phyloP scores from a whole-genome alignment of 352 stramenopile species.

The Aphanomyces astaci region DNA sequence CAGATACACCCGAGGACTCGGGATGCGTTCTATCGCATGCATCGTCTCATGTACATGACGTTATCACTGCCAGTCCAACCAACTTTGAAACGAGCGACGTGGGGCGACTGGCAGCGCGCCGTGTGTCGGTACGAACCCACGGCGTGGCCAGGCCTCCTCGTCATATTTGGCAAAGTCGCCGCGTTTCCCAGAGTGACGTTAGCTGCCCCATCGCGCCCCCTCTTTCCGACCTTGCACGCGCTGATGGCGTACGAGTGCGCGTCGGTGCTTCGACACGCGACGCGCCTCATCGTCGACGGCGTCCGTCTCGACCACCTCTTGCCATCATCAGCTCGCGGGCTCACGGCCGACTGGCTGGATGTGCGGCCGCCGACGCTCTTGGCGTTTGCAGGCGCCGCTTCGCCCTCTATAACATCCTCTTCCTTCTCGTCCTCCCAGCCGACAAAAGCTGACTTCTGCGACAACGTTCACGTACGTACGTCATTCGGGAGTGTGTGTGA shows the following conservation, averaged over 20 bases:
- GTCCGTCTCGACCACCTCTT: not conserved
- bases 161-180: conserved; percentile 56
- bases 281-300: conserved; percentile 21
- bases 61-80: not conserved
- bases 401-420: too few relatives aligned
- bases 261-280: conserved; percentile 41
- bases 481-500: too few relatives aligned
- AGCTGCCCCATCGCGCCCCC: conserved; percentile 22
- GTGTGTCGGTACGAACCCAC: conserved; percentile 35
- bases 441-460: not conserved
- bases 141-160: conserved; percentile 66
- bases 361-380: not conserved
- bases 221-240: conserved; percentile 44
- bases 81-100: conserved; percentile 20
- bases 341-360: conserved; percentile 14
- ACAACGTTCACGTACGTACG: not conserved
- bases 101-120: not conserved
- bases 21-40: conserved; percentile 57
- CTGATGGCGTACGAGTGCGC: conserved; percentile 67
- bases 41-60: conserved; percentile 63
- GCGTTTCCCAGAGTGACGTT: conserved; percentile 49
- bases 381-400: not conserved
- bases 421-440: too few relatives aligned
- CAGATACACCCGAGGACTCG: conserved; percentile 34
- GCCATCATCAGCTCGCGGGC: not conserved